Conservation (phyloP, 2,329 filamentous ascomycete species). For the Epichloe hybrida region DNA sequence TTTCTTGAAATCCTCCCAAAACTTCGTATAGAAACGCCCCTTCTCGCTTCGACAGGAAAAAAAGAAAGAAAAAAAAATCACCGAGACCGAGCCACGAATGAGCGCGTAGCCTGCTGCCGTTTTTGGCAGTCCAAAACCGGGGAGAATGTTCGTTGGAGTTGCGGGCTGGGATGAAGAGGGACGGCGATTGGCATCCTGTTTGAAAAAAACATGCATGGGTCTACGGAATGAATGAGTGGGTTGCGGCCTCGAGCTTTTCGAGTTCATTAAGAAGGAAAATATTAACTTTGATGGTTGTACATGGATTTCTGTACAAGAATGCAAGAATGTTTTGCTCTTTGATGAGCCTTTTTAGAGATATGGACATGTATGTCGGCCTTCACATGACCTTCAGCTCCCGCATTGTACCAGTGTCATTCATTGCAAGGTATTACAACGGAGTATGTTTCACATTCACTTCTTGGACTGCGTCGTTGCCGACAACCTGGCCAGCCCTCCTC, state of each 20-base stretch:
- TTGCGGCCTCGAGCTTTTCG: too few relatives aligned
- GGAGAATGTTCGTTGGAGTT: conserved; percentile 25
- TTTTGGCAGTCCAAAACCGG: conserved; percentile 47
- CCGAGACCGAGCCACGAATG: conserved; percentile 23
- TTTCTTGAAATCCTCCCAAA: too few relatives aligned
- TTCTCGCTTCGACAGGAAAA: conserved; percentile 44
- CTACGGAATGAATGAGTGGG: too few relatives aligned
- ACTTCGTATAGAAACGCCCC: conserved; percentile 38
- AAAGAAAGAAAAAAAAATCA: neutral
- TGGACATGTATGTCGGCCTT: too few relatives aligned
- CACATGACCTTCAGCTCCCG: too few relatives aligned
- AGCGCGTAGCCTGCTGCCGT: conserved; percentile 45
- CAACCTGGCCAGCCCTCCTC: conserved; percentile 32
- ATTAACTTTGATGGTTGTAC: too few relatives aligned
- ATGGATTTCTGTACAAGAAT: too few relatives aligned
- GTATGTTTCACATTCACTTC: neutral
- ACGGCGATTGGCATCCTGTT: conserved; percentile 33
- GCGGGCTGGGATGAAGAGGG: conserved; percentile 43
- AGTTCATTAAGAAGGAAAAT: too few relatives aligned
- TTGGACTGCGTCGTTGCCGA: conserved; percentile 4
- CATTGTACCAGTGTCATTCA: too few relatives aligned
- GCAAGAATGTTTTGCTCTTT: too few relatives aligned
- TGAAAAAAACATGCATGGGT: conserved; percentile 22
- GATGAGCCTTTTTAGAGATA: too few relatives aligned
- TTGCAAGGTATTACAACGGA: neutral